Evolutionary conservation across 805 yeast species (phyloP), one percentile per base, ranked within the genome.

Genomic region (Yamadazyma insecticola): DNA sequence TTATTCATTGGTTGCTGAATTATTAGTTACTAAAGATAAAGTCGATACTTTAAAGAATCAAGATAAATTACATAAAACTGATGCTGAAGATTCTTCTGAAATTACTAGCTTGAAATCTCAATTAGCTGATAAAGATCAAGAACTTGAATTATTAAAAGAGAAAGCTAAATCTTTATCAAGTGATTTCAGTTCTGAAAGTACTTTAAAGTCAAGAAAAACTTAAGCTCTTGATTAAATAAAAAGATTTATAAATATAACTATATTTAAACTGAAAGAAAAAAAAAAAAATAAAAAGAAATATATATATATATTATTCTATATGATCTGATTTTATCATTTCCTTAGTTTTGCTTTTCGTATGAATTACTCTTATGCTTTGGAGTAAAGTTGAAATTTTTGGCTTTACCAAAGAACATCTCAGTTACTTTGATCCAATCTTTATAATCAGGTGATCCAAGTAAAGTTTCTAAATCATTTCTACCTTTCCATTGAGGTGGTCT

Each of bases 351-450:
- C 25, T 26, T 29, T 26, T 51, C 73, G 48, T 75, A 86, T 2
- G 96, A 71, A 47, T 84, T 92, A 60, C 96, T 85, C 70, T 92
- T 92, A 56, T 92, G 99, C 60, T 92, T 92, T 33, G 99, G 98
- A 32, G 72, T 72, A 52, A 88, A 92, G 30, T 72, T 75, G 60
- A 92, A 92, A 24, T 61, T 65, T 2, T 76, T 81, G 1, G 81
- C 84, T 35, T 86, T 87, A 13, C 98, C 99, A 43, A 90, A 70
- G 53, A 90, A 90, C 94, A 89, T 76, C 57, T 92, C 98, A 12
- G 95, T 76, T 44, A 92, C 76, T 60, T 89, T 92, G 54, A 92
- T 84, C 98, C 99, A 92, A 58, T 92, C 98, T 48, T 71, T 74
- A 60, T 80, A 86, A 60, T 90, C 94, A 4, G 77, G 64, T 26